phyloP scores from a whole-genome alignment of 2,329 filamentous ascomycete species.

The Cladophialophora carrionii region DNA sequence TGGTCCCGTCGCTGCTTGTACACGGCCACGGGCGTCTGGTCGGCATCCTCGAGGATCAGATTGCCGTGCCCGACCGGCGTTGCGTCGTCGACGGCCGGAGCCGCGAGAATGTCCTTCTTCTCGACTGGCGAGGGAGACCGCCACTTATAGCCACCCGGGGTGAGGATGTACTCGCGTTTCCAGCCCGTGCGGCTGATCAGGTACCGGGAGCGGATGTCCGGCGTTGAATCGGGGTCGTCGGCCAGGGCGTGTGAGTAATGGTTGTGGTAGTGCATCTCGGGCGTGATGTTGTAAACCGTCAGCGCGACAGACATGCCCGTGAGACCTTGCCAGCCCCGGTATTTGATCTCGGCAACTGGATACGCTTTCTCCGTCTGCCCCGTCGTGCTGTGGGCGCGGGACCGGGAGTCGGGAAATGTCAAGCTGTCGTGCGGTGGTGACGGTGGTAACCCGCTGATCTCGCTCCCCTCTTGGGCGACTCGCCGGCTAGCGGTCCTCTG shows the following conservation, averaged over 20 bases:
- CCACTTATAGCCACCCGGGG: slow-evolving; percentile 14
- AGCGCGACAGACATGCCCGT: slow-evolving; percentile 21
- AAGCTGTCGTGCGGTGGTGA: slow-evolving; percentile 12
- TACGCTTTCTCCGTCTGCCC: slow-evolving; percentile 14
- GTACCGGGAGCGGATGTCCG: slow-evolving; percentile 9
- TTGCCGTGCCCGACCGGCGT: slow-evolving; percentile 24
- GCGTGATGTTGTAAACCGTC: slow-evolving; percentile 28
- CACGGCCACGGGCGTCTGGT: slow-evolving; percentile 19
- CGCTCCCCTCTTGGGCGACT: neutral
- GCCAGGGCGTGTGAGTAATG: slow-evolving; percentile 3
- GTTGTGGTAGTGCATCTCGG: slow-evolving; percentile 22
- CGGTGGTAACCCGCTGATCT: slow-evolving; percentile 8
- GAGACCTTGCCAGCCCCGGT: slow-evolving; percentile 26
- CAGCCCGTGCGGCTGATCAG: slow-evolving; percentile 17
- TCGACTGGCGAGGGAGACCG: neutral
- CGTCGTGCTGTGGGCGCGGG: neutral
- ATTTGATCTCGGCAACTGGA: slow-evolving; percentile 27
- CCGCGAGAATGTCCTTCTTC: slow-evolving; percentile 15
- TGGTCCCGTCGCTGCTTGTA: slow-evolving; percentile 31
- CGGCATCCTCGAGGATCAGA: slow-evolving; percentile 20
- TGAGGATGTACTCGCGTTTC: slow-evolving; percentile 24
- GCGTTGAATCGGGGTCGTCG: neutral
- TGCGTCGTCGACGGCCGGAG: slow-evolving; percentile 25
- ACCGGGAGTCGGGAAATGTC: neutral
- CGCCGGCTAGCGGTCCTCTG: neutral